phyloP scores from a whole-genome alignment of 2,329 filamentous ascomycete genomes.

The Gremmenia infestans region DNA sequence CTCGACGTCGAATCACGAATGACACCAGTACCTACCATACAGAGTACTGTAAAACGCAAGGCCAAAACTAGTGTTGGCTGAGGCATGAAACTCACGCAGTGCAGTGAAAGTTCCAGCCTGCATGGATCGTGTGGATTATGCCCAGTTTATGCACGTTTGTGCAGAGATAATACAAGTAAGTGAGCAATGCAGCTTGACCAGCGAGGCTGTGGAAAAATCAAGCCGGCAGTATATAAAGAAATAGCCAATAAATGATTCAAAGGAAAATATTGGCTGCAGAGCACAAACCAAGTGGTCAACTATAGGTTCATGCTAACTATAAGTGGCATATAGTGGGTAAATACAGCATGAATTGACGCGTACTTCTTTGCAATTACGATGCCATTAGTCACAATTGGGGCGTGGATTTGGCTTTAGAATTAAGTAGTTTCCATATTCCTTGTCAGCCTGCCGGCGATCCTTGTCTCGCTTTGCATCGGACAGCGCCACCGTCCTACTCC shows the following conservation, averaged over 20 bases:
- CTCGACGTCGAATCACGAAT: background rate
- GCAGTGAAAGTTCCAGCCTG: slow-evolving; percentile 5
- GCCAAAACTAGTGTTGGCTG: background rate
- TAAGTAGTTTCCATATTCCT: too few species aligned
- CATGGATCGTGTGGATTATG: slow-evolving; percentile 1
- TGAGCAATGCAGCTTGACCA: slow-evolving; percentile 23
- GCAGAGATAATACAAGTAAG: slow-evolving; percentile 7
- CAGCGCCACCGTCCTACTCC: slow-evolving; percentile 19
- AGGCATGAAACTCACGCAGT: background rate
- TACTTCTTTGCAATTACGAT: too few species aligned
- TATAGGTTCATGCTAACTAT: background rate
- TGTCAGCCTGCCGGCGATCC: slow-evolving; percentile 8
- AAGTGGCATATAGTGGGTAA: background rate
- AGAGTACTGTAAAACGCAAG: background rate
- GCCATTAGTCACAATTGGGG: too few species aligned
- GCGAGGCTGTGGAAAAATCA: slow-evolving; percentile 23
- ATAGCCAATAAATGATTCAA: background rate
- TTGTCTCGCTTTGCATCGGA: slow-evolving; percentile 6
- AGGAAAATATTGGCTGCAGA: background rate
- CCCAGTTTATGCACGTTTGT: slow-evolving; percentile 17
- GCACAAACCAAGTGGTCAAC: background rate
- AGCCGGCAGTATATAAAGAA: background rate
- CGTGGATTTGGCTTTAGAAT: background rate
- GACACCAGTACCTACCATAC: too few species aligned
- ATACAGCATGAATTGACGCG: too few species aligned